These are phyloP conservation scores for Boletus barrowsii DNA, from an alignment of 768 basidiomycete species.

Conservation along the genomic window DNA sequence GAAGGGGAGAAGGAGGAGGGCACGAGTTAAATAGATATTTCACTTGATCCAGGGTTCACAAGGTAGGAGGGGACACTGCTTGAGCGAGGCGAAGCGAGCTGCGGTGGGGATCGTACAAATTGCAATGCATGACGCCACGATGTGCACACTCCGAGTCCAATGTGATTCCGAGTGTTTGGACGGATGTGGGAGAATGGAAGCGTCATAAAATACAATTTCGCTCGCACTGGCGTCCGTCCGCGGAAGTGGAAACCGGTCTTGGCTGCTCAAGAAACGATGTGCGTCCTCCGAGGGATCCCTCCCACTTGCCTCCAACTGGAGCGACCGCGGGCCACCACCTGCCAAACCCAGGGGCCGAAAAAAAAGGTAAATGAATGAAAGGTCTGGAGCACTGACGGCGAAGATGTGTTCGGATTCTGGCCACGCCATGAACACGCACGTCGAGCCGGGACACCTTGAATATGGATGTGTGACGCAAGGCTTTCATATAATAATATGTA, in stretches of 20 bases:
- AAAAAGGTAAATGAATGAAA: neutral
- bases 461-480: slow-evolving; percentile 6
- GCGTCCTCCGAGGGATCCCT: neutral
- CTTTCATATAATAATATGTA: slow-evolving; percentile 11
- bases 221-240: slow-evolving; percentile 5
- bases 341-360: too few species aligned
- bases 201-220: neutral
- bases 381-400: neutral
- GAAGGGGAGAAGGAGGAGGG: neutral
- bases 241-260: neutral
- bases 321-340: too few species aligned
- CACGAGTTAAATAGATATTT: slow-evolving; percentile 12
- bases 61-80: neutral
- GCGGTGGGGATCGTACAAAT: slow-evolving; percentile 7
- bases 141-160: slow-evolving; percentile 15
- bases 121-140: slow-evolving; percentile 1
- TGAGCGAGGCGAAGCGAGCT: slow-evolving; percentile 18
- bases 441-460: neutral
- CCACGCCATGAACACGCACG: slow-evolving; percentile 21
- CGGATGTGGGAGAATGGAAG: slow-evolving; percentile 19
- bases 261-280: neutral
- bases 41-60: slow-evolving; percentile 9
- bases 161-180: slow-evolving; percentile 5
- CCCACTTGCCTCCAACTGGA: too few species aligned
- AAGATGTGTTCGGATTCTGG: neutral